Evolutionary conservation across 164 flowering plant species (phyloP), one percentile per base, ranked within the genome.

Genomic region (Aristolochia fimbriata): DNA sequence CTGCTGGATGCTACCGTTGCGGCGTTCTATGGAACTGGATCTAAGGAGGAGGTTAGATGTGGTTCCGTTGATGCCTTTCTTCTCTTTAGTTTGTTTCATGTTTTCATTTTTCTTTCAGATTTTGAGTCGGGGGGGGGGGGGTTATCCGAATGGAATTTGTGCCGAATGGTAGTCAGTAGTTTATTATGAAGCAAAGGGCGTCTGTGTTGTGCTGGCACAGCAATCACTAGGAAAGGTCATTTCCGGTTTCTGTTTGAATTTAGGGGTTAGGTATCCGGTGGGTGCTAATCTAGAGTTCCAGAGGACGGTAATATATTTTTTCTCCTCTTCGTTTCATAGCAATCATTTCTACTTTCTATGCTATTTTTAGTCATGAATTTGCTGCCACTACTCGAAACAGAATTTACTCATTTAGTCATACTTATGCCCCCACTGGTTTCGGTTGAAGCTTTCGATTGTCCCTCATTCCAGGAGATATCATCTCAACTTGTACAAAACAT

Each of bases 21-120:
- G 9, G 97, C 96, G 30, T 90, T 93, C 78, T 93, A 90, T 62
- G 99, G 97, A 64, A 93, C 99, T 64, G 99, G 99, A 81, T 93
- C 99, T 64, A 93, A 85, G 58, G 93, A 88, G 48, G 96, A 93
- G 96, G 99, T 90, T 51, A 30, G 54, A 27, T 23, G 15, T 23
- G 37, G 23, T 19, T 43, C 13, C 4, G 11, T 31, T 56, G 5
- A 6, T 30, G 15, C 31, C 2, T 15, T 30, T 31, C 1, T 5
- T 11, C 3, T 30, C 19, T 1, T 10, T 16, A 2, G 56, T 11
- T 22, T 52, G 11, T 15, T 13, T 22, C 23, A 4, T 1, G 14
- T 17, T 52, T 22, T 6, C 25, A 10, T 51, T 51, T 19, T 51
- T 51, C 11, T 22, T 20, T 4, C 23, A 15, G 6, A 4, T 11